Base-by-base conservation (phyloP, 2,329 filamentous ascomycete species). In the Nemania serpens region DNA sequence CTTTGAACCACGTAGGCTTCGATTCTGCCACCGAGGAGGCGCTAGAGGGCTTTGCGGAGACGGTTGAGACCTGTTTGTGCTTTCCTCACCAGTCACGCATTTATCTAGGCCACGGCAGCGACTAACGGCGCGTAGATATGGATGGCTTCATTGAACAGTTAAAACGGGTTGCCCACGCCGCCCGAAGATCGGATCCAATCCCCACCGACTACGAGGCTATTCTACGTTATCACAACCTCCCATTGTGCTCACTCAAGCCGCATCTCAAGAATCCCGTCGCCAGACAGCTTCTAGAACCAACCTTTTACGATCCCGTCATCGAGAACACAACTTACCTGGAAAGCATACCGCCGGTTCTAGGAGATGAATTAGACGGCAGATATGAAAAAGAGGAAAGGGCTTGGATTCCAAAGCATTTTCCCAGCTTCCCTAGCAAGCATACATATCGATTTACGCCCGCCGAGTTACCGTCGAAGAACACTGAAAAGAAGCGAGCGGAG, bases 391-490 rank as follows among this genome's bases (percentile, higher is more conserved):
- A 82, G 9, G 72, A 77, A 12, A 83, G 82, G 67, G 58, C 72
- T 22, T 87, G 85, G 72, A 87, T 89, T 11, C 86, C 86, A 0
- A 74, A 75, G 37, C 79, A 79, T 0, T 87, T 89, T 53, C 86
- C 86, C 0, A 78, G 82, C 10, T 88, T 88, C 61, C 86, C 86
- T 0, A 87, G 85, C 70, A 84, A 83, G 47, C 85, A 88, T 68
- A 88, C 86, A 3, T 89, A 88, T 73, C 82, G 80, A 41, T 84
- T 82, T 68, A 88, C 86, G 0, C 82, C 82, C 1, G 79, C 81
- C 36, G 58, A 71, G 29, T 52, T 55, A 11, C 54, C 52, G n/a
- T 39, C 55, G 9, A 68, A 67, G 37, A 82, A 87, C 59, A 80
- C 83, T 0, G 81, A 85, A 67, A 84, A 83, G 70, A 84, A 87